Conservation (phyloP, 2,329 filamentous ascomycete species). For the Epichloe bromicola region DNA sequence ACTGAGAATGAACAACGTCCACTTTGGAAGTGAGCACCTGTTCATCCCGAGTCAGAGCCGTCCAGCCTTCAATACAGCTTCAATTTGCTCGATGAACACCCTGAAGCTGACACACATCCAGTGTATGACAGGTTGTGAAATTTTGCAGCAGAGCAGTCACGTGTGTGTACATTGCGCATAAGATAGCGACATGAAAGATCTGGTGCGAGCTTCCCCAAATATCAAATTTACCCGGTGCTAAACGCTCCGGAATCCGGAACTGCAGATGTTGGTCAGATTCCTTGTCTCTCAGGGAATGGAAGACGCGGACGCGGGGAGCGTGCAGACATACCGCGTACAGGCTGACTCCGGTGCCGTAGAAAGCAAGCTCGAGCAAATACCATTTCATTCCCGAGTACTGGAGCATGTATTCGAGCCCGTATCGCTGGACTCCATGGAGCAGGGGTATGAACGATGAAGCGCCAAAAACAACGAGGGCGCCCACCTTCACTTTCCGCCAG, state of each 20-base stretch:
- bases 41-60: neutral
- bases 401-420: constrained; percentile 9
- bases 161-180: constrained; percentile 10
- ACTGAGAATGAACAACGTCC: too few species aligned
- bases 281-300: neutral
- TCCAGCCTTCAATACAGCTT: neutral
- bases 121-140: constrained; percentile 9
- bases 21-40: neutral
- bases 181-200: constrained; percentile 59
- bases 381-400: constrained; percentile 7
- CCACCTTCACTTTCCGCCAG: constrained; percentile 8
- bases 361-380: constrained; percentile 9
- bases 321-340: constrained; percentile 56
- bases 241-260: constrained; percentile 65
- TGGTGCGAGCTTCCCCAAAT: constrained; percentile 82
- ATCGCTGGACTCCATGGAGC: constrained; percentile 8
- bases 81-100: constrained; percentile 1
- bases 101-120: constrained; percentile 9
- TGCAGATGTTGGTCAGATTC: constrained; percentile 14
- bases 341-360: constrained; percentile 41
- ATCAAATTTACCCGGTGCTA: constrained; percentile 64
- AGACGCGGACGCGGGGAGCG: constrained; percentile 3
- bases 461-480: constrained; percentile 6
- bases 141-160: constrained; percentile 8
- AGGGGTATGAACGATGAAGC: constrained; percentile 8